Conservation (phyloP, 2,329 filamentous ascomycete genomes). For the Sclerotinia subarctica region DNA sequence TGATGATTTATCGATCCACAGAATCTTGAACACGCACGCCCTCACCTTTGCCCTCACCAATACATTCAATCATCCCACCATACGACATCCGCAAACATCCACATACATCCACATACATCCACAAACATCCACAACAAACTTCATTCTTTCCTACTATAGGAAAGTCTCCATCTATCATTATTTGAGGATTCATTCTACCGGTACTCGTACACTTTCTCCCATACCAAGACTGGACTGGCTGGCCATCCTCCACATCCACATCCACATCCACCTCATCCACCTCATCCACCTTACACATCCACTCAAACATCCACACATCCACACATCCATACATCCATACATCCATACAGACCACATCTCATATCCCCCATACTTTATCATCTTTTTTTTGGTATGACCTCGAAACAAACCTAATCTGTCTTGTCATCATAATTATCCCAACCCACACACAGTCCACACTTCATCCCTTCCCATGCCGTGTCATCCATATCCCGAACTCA, state of each 20-base stretch:
- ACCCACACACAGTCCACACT: constrained; percentile 4
- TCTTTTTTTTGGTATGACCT: constrained; percentile 1
- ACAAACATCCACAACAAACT: background rate
- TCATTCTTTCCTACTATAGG: constrained; percentile 2
- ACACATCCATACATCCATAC: background rate
- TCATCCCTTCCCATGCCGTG: constrained; percentile 21
- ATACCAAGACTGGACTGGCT: no score
- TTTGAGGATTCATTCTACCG: background rate
- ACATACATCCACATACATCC: background rate
- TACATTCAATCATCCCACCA: background rate
- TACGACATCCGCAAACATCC: background rate
- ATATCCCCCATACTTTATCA: background rate
- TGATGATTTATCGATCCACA: background rate
- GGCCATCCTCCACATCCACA: no score
- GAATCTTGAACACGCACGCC: background rate
- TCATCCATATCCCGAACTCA: constrained; percentile 22
- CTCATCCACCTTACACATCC: background rate
- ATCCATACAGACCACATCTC: background rate
- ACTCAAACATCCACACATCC: no score
- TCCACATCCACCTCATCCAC: background rate
- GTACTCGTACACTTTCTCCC: background rate
- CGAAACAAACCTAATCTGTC: constrained; percentile 12
- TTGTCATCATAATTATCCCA: constrained; percentile 13
- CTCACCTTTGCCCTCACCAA: background rate
- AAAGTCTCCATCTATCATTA: background rate